A percentile compares a stretch with the other conserved stretches of the same genome.
Evolutionary conservation across 2,329 filamentous ascomycete genomes (phyloP).

Genomic region (Sporothrix sp.): DNA sequence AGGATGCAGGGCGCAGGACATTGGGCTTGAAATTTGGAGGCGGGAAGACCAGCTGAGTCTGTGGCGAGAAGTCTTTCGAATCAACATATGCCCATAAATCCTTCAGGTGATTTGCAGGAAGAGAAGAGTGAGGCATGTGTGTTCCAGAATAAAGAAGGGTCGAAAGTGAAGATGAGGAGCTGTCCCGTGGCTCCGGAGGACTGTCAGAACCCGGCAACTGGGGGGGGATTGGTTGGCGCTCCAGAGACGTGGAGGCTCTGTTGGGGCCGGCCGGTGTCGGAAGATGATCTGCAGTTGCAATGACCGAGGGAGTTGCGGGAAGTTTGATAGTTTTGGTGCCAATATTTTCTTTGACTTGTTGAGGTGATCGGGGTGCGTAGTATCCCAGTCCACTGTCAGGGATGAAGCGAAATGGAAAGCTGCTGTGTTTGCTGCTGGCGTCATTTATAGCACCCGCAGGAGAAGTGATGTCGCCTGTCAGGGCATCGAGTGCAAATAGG

Average conservation of each 20-base stretch:
- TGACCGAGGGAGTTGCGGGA: background rate
- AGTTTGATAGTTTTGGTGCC: constrained; percentile 11
- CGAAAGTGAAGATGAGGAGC: constrained; percentile 14
- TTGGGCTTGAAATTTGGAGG: constrained; percentile 57
- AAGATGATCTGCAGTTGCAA: background rate
- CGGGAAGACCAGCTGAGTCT: constrained; percentile 23
- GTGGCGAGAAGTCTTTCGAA: constrained; percentile 5
- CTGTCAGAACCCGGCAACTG: background rate
- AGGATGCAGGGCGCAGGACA: constrained; percentile 57
- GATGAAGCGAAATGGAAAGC: constrained; percentile 18
- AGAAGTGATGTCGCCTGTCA: constrained; percentile 52
- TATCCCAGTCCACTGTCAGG: constrained; percentile 34
- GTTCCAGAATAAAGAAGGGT: constrained; percentile 13
- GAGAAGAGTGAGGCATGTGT: constrained; percentile 1
- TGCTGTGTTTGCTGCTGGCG: constrained; percentile 34
- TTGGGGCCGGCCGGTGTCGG: background rate
- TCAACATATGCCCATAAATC: constrained; percentile 14
- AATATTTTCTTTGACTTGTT: background rate
- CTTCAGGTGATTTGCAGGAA: constrained; percentile 7
- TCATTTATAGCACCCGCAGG: constrained; percentile 21
- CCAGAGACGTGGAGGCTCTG: background rate
- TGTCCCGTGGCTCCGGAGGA: background rate
- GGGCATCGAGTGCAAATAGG: constrained; percentile 77
- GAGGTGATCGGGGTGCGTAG: constrained; percentile 14
- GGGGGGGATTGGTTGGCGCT: background rate